Evolutionary conservation across 768 basidiomycete genomes (phyloP).

Genomic region (Macrocybe gigantea): DNA sequence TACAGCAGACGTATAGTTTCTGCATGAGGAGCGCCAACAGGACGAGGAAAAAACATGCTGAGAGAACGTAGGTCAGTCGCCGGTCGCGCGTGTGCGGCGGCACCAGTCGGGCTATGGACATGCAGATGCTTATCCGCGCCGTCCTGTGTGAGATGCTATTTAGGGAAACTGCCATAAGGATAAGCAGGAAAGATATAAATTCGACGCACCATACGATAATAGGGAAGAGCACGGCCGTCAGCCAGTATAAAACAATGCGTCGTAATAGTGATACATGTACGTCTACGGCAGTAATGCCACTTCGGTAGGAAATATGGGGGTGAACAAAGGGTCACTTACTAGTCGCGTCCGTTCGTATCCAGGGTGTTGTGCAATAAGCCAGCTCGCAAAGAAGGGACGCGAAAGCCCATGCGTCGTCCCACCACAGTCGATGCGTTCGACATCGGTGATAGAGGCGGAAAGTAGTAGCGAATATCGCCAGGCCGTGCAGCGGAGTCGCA

Average conservation of each 20-base stretch:
- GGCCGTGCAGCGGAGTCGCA: conserved; percentile 2
- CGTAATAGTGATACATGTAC: neutral
- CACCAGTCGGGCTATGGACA: conserved; percentile 10
- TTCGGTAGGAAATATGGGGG: neutral
- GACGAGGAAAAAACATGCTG: conserved; percentile 3
- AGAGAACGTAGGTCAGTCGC: neutral
- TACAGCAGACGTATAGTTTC: conserved; percentile 7
- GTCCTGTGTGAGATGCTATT: conserved; percentile 5
- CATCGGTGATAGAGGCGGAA: conserved; percentile 17
- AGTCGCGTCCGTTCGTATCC: too few relatives aligned
- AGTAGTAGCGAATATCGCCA: conserved; percentile 14
- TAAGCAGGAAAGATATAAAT: neutral
- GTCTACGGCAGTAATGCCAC: neutral
- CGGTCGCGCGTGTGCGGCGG: conserved; percentile 1
- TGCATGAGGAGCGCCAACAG: conserved; percentile 7
- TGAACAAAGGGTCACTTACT: too few relatives aligned
- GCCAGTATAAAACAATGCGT: conserved; percentile 3
- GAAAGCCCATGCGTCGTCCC: conserved; percentile 24
- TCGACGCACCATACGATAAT: conserved; percentile 8
- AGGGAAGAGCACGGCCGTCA: conserved; percentile 5
- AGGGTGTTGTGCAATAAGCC: neutral
- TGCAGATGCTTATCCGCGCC: conserved; percentile 11
- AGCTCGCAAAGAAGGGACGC: conserved; percentile 13
- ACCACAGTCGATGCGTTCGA: conserved; percentile 18
- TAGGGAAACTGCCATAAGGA: neutral